Evolutionary conservation across 495 filamentous ascomycete genomes (phyloP).

Genomic region (Aspergillus conjunctus): DNA sequence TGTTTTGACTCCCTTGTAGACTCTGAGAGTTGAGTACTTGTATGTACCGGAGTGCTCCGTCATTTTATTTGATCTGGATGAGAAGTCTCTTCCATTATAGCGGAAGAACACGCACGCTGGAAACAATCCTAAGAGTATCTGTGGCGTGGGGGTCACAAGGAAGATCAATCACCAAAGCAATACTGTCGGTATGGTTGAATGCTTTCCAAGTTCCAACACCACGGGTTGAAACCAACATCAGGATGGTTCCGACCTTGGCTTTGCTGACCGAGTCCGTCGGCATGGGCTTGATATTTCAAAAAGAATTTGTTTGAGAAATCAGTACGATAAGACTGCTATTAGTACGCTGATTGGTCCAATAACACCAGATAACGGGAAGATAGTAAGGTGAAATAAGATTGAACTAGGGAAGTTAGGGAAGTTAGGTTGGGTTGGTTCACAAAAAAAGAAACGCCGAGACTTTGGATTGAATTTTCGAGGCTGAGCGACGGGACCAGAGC

Average conservation of each 20-base stretch:
- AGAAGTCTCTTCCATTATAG: too few relatives aligned
- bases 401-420: background rate
- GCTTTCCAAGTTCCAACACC: background rate
- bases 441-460: background rate
- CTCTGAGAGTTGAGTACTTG: too few relatives aligned
- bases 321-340: conserved; percentile 17
- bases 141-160: too few relatives aligned
- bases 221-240: background rate
- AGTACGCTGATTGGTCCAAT: conserved; percentile 14
- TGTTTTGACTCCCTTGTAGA: too few relatives aligned
- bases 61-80: too few relatives aligned
- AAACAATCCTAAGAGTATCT: too few relatives aligned
- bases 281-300: conserved; percentile 1
- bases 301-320: conserved; percentile 21
- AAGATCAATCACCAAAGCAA: too few relatives aligned
- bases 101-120: too few relatives aligned
- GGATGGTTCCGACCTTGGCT: background rate
- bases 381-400: background rate
- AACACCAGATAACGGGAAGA: conserved; percentile 16
- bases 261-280: conserved; percentile 10
- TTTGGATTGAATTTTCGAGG: background rate
- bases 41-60: too few relatives aligned
- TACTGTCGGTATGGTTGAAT: too few relatives aligned
- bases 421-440: too few relatives aligned
- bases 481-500: background rate